Base-by-base conservation (phyloP, 2,329 filamentous ascomycete genomes). In the Chaetomium globosum region DNA sequence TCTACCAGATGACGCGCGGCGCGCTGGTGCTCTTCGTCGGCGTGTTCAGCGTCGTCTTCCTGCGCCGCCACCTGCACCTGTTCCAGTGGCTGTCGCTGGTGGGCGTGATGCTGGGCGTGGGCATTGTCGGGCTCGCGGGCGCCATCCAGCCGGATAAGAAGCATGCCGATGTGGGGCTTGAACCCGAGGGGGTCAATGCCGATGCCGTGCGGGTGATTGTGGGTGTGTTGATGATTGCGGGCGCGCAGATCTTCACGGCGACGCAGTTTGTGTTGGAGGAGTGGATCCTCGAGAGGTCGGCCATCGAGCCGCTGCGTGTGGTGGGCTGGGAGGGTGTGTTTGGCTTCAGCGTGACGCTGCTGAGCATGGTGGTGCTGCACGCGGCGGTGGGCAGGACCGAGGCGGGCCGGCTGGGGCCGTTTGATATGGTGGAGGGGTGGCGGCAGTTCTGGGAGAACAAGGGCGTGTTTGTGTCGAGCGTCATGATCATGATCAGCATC, bases 1-100 rank as follows among this genome's bases (percentile, higher is more conserved):
- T 99, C 74, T 99, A 97, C 79, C 95, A 99, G 80, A 99, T 99
- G 95, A 98, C 94, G 1, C 85, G 95, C 65, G 95, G 95, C 9
- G 95, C 95, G 0, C 83, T 99, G 51, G 94, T 99, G 3, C 83
- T 99, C 7, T 99, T 99, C 72, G 95, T 99, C 23, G 95, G 95
- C 0, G 80, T 98, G 0, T 97, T 99, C 80, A 97, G 93, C 74
- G 93, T 99, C 31, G 73, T 96, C 13, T 98, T 99, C 77, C 82
- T 99, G 64, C 89, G 87, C 73, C 87, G 92, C 56, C 89, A 87
- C 71, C 83, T 99, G 39, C 86, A 88, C 67, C 75, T 90, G n/a
- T 97, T 94, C 81, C 95, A 99, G 77, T 99, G 95, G 95, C 80
- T 91, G 65, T 91, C 92, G 6, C 85, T 99, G 5, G 83, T 93